phyloP scores from a whole-genome alignment of 164 flowering plant genomes.

The Vitis cinerea region DNA sequence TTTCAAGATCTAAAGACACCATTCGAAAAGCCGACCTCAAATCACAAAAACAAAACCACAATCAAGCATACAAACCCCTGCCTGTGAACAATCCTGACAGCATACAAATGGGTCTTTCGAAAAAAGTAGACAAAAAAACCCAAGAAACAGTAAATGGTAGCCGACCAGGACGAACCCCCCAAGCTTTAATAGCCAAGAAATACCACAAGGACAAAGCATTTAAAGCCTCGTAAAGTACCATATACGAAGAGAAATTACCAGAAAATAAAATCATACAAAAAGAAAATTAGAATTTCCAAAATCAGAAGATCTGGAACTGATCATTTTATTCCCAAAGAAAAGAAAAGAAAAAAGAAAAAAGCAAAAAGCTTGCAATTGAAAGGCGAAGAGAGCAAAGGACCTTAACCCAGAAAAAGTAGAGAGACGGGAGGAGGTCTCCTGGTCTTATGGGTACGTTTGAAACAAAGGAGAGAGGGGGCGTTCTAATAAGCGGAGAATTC shows the following conservation, averaged over 20 bases:
- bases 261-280: background rate
- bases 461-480: background rate
- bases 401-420: no score
- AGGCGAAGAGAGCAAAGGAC: background rate
- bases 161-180: no score
- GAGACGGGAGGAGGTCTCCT: no score
- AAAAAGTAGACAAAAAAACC: no score
- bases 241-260: no score
- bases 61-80: no score
- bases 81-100: no score
- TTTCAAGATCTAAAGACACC: slow-evolving; percentile 4
- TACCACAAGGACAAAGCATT: no score
- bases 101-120: no score
- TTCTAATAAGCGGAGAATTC: slow-evolving; percentile 12
- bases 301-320: slow-evolving; percentile 6
- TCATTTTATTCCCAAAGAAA: background rate
- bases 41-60: background rate
- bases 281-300: background rate
- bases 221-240: no score
- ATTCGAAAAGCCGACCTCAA: background rate
- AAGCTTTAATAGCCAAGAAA: no score
- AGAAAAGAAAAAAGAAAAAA: background rate
- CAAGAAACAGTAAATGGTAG: no score
- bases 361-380: slow-evolving; percentile 1
- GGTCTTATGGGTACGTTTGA: slow-evolving; percentile 10